Evolutionary conservation across 2,329 filamentous ascomycete genomes (phyloP).

Genomic region (Sphaceloma murrayae): DNA sequence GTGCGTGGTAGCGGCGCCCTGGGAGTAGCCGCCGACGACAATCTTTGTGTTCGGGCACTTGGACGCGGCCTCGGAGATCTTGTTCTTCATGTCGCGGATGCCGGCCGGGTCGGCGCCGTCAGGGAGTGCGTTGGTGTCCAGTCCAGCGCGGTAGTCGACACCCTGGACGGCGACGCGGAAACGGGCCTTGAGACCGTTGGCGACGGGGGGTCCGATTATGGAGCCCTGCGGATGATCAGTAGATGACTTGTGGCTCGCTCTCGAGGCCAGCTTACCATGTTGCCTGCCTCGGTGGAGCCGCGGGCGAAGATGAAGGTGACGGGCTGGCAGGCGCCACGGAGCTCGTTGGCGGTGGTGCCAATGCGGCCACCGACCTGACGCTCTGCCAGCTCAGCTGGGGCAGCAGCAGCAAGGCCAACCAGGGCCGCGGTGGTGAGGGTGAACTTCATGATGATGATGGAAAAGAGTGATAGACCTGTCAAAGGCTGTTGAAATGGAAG

Average conservation of each 20-base stretch:
- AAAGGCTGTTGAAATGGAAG: background rate
- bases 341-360: conserved; percentile 19
- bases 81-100: conserved; percentile 17
- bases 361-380: conserved; percentile 5
- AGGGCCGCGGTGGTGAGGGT: conserved; percentile 10
- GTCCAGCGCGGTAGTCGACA: conserved; percentile 19
- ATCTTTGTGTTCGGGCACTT: conserved; percentile 26
- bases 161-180: conserved; percentile 20
- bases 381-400: conserved; percentile 5
- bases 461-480: conserved; percentile 9
- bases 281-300: conserved; percentile 41
- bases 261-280: conserved; percentile 29
- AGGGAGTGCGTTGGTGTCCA: conserved; percentile 21
- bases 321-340: conserved; percentile 26
- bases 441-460: conserved; percentile 14
- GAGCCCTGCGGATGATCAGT: background rate
- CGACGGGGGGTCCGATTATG: conserved; percentile 5
- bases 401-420: conserved; percentile 12
- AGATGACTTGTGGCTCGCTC: background rate
- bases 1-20: conserved; percentile 24
- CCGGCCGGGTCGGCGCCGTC: conserved; percentile 21
- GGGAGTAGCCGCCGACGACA: conserved; percentile 24
- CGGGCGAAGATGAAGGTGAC: conserved; percentile 17
- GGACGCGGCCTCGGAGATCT: conserved; percentile 5
- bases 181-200: conserved; percentile 2